phyloP scores from a whole-genome alignment of 2,329 filamentous ascomycete species.

The Fusarium coffeatum region DNA sequence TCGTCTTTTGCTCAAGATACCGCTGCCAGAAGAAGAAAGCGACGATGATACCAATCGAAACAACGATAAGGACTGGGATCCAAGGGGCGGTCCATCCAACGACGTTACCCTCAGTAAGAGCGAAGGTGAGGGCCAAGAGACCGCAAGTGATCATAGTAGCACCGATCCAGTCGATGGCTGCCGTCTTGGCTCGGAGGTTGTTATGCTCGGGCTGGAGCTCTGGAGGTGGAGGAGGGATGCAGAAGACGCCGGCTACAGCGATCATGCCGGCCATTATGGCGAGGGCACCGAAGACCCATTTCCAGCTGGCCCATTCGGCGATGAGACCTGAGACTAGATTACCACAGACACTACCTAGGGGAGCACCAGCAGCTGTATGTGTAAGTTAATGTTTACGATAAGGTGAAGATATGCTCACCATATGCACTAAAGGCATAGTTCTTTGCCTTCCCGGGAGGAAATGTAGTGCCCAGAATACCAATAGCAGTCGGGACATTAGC shows the following conservation, averaged over 20 bases:
- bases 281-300: constrained; percentile 74
- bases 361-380: constrained; percentile 67
- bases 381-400: not conserved
- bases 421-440: constrained; percentile 77
- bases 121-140: constrained; percentile 72
- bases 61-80: constrained; percentile 69
- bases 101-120: constrained; percentile 75
- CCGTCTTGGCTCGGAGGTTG: constrained; percentile 52
- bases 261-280: constrained; percentile 69
- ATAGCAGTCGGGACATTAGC: constrained; percentile 78
- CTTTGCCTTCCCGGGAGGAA: constrained; percentile 74
- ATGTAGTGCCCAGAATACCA: constrained; percentile 75
- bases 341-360: constrained; percentile 72
- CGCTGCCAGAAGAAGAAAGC: constrained; percentile 72
- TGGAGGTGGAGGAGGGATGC: constrained; percentile 66
- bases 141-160: constrained; percentile 71
- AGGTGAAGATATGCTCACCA: constrained; percentile 51
- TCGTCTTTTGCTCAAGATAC: constrained; percentile 50
- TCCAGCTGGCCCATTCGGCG: constrained; percentile 71
- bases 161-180: constrained; percentile 73
- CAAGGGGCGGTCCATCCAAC: constrained; percentile 74
- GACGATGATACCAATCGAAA: constrained; percentile 66
- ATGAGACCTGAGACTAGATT: constrained; percentile 74
- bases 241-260: constrained; percentile 66
- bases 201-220: constrained; percentile 42